Conservation (phyloP, 108 stramenopile species). For the Fragilaria radians region DNA sequence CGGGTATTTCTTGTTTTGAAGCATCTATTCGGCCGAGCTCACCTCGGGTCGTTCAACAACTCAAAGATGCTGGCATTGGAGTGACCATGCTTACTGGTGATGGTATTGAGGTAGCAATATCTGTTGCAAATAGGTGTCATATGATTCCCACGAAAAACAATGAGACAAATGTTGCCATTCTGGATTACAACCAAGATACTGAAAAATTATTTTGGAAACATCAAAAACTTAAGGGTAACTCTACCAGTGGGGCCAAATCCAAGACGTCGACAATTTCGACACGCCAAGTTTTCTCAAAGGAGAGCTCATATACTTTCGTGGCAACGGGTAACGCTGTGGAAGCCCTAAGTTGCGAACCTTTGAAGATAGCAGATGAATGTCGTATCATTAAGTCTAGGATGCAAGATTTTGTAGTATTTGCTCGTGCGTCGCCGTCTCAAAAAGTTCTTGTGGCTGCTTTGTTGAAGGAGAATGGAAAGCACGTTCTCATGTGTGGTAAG, state of each 20-base stretch:
- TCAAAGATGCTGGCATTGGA: constrained; percentile 29
- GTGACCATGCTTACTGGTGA: constrained; percentile 63
- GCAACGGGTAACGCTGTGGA: constrained; percentile 43
- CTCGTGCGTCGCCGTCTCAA: constrained; percentile 45
- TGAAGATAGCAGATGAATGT: constrained; percentile 7
- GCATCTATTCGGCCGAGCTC: constrained; percentile 47
- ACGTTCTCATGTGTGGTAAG: constrained; percentile 60
- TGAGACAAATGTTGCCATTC: constrained; percentile 19
- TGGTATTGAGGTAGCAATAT: constrained; percentile 37
- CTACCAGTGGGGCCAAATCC: neutral
- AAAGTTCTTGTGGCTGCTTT: constrained; percentile 33
- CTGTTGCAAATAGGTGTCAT: constrained; percentile 30
- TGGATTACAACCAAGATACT: constrained; percentile 16
- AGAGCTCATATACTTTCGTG: constrained; percentile 21
- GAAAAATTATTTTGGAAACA: constrained; percentile 7
- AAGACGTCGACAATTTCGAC: constrained; percentile 4
- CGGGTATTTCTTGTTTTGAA: constrained; percentile 54
- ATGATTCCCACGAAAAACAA: constrained; percentile 21
- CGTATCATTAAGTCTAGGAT: constrained; percentile 12
- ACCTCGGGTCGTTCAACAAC: constrained; percentile 34
- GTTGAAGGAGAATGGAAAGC: constrained; percentile 21
- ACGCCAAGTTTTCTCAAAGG: constrained; percentile 4
- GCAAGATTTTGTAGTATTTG: constrained; percentile 29
- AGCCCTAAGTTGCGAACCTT: constrained; percentile 11
- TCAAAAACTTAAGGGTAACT: neutral